Percentiles rank a stretch among this genome's conserved stretches.
These are phyloP conservation scores for Planoprotostelium fungivorum DNA, from an alignment of 78 protist genomes.

Conservation along the genomic window DNA sequence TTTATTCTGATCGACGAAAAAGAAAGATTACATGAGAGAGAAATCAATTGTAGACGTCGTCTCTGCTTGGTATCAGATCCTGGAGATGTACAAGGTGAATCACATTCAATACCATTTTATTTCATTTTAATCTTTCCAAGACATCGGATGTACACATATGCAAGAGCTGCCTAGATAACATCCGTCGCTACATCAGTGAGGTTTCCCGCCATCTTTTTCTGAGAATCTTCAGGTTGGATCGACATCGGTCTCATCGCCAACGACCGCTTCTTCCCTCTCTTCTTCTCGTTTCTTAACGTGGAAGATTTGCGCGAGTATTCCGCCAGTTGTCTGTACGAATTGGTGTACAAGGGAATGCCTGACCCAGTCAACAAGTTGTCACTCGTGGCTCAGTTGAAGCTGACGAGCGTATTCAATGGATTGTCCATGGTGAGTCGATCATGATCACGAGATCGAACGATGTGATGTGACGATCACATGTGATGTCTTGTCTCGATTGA, in stretches of 20 bases:
- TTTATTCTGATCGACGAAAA: neutral
- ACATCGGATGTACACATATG: neutral
- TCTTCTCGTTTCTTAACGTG: constrained; percentile 24
- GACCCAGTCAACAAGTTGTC: constrained; percentile 29
- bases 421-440: neutral
- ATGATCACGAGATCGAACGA: no score
- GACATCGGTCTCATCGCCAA: constrained; percentile 53
- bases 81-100: constrained; percentile 12
- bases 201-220: neutral
- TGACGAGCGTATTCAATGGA: constrained; percentile 12
- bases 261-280: constrained; percentile 43
- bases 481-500: no score
- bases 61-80: constrained; percentile 50
- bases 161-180: constrained; percentile 2
- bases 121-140: constrained; percentile 15
- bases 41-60: constrained; percentile 33
- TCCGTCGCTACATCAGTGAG: constrained; percentile 41
- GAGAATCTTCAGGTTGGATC: constrained; percentile 39
- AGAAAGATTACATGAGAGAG: constrained; percentile 64
- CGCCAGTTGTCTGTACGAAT: constrained; percentile 37
- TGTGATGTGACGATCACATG: no score
- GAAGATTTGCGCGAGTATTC: constrained; percentile 28
- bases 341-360: constrained; percentile 54
- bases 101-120: constrained; percentile 17
- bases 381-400: constrained; percentile 31